Conservation (phyloP, 495 filamentous ascomycete genomes). For the Astrocystis sublimbata region DNA sequence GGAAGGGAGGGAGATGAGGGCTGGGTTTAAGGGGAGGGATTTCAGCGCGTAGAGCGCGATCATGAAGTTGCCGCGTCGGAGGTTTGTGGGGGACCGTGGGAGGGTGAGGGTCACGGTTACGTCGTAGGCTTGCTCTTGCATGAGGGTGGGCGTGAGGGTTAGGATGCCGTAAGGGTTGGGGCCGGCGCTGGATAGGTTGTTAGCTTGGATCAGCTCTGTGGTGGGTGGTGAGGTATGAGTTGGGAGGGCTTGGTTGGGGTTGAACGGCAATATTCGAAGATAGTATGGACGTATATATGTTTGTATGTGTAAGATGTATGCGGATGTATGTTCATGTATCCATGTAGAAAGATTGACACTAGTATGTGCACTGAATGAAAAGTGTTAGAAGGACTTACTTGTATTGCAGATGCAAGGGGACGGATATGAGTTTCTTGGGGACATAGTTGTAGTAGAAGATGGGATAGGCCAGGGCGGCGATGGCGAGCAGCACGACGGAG, state of each 20-base stretch:
- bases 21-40: slow-evolving; percentile 36
- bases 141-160: slow-evolving; percentile 45
- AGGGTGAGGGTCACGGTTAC: slow-evolving; percentile 59
- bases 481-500: slow-evolving; percentile 57
- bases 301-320: not conserved
- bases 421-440: slow-evolving; percentile 64
- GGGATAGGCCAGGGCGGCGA: slow-evolving; percentile 68
- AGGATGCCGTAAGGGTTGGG: slow-evolving; percentile 56
- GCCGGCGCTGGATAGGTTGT: slow-evolving; percentile 22
- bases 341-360: not conserved
- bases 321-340: not conserved
- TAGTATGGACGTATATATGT: not conserved
- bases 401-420: slow-evolving; percentile 79
- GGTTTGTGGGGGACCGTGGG: slow-evolving; percentile 61
- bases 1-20: slow-evolving; percentile 14
- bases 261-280: too few relatives aligned
- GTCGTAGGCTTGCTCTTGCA: slow-evolving; percentile 62
- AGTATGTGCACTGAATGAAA: not conserved
- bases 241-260: too few relatives aligned
- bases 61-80: slow-evolving; percentile 86
- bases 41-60: slow-evolving; percentile 60
- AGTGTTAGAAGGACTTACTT: slow-evolving; percentile 49
- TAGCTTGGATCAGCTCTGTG: too few relatives aligned
- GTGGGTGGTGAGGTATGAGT: too few relatives aligned
- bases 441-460: slow-evolving; percentile 83